A percentile compares a stretch with the other conserved stretches of the same genome.
These are phyloP conservation scores for Dactylorhiza incarnata DNA, from an alignment of 106 monocot species.

Conservation along the genomic window DNA sequence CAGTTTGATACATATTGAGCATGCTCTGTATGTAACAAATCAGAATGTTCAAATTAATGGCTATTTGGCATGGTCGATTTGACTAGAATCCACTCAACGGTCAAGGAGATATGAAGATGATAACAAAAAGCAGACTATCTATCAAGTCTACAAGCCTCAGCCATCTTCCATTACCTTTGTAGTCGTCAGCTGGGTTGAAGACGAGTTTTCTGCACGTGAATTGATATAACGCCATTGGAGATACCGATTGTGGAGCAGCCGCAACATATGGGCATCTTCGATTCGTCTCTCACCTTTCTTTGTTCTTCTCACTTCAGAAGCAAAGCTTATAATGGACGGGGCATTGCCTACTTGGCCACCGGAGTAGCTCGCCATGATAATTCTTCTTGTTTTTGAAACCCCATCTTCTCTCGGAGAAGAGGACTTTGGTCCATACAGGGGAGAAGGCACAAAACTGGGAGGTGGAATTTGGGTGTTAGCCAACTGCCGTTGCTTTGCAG, in stretches of 20 bases:
- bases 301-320: constrained; percentile 55
- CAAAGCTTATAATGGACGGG: constrained; percentile 69
- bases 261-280: constrained; percentile 65
- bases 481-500: neutral
- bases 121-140: neutral
- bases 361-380: neutral
- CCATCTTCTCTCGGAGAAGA: constrained; percentile 16
- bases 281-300: constrained; percentile 72
- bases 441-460: constrained; percentile 17
- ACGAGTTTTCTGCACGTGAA: constrained; percentile 35
- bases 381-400: constrained; percentile 22
- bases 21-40: neutral
- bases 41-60: neutral
- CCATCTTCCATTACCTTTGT: constrained; percentile 35
- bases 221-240: constrained; percentile 75
- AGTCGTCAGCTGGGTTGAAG: constrained; percentile 23
- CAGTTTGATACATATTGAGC: neutral
- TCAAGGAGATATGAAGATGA: neutral
- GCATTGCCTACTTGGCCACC: constrained; percentile 14
- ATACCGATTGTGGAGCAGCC: constrained; percentile 54
- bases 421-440: constrained; percentile 17
- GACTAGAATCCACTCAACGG: neutral
- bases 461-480: constrained; percentile 14
- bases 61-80: neutral
- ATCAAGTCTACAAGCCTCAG: neutral